Percentiles rank a stretch among this genome's conserved stretches.
Evolutionary conservation across 352 stramenopile species (phyloP).

Genomic region (Globisporangium apiculatum): DNA sequence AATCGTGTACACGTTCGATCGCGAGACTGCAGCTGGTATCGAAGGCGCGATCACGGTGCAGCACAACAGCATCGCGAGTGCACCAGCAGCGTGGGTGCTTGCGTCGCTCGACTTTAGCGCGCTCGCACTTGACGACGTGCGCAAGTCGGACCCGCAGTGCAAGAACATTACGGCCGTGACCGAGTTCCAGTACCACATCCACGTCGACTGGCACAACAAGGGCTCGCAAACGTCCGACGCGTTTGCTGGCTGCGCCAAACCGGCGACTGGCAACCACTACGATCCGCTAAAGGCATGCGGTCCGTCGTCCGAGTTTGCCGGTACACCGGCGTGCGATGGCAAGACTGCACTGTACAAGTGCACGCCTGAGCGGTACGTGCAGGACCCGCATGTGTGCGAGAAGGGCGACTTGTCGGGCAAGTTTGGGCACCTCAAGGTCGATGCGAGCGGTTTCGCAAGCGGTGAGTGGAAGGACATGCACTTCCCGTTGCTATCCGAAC

Average conservation of each 20-base stretch:
- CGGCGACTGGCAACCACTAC: slow-evolving; percentile 34
- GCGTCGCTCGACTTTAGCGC: slow-evolving; percentile 12
- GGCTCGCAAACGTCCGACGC: slow-evolving; percentile 17
- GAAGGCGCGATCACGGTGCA: slow-evolving; percentile 12
- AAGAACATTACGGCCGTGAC: not conserved
- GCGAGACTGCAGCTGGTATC: slow-evolving; percentile 5
- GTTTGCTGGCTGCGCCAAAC: slow-evolving; percentile 23
- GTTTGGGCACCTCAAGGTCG: slow-evolving; percentile 22
- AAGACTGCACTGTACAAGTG: slow-evolving; percentile 24
- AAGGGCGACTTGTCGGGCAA: slow-evolving; percentile 45
- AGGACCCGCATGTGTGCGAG: slow-evolving; percentile 25
- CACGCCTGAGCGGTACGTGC: slow-evolving; percentile 20
- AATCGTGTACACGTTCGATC: slow-evolving; percentile 15
- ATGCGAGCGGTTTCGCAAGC: slow-evolving; percentile 9
- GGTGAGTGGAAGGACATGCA: slow-evolving; percentile 23
- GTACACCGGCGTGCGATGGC: slow-evolving; percentile 9
- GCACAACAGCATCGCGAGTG: not conserved
- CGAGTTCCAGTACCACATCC: slow-evolving; percentile 34
- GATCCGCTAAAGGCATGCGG: slow-evolving; percentile 34
- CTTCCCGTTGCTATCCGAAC: slow-evolving; percentile 22
- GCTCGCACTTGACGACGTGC: slow-evolving; percentile 6
- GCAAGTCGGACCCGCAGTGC: slow-evolving; percentile 13
- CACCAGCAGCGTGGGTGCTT: slow-evolving; percentile 5
- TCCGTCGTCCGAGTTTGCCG: slow-evolving; percentile 27
- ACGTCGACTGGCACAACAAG: slow-evolving; percentile 25